Evolutionary conservation across 148 eudicot species (phyloP), one percentile per base, ranked within the genome.

Genomic region (Cornus suecica): DNA sequence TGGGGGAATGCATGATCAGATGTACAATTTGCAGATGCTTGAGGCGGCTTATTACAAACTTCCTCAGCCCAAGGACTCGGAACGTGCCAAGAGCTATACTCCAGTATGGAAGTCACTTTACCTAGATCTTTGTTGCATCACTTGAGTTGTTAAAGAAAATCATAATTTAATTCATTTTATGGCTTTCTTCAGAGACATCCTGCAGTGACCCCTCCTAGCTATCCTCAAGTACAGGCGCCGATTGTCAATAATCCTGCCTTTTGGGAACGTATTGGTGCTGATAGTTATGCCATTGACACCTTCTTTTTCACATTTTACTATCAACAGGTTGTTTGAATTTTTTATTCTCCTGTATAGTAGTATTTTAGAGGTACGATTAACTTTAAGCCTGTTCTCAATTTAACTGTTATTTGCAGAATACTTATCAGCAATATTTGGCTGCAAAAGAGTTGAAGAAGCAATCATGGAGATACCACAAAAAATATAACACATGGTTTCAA

Each of bases 361-460:
- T n/a, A n/a, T n/a, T 60, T 24, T 66, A 52, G 58, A 22, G 1
- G 37, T 23, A 51, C 20, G 13, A 72, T 52, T n/a, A 26, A 10
- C 41, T 32, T 34, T 70, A 13, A 29, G 14, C 42, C 73, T 62
- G 31, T 77, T 80, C 78, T 76, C 32, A 75, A 30, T 54, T 68
- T 16, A 26, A 64, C 68, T 65, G 26, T 56, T 70, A 25, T 68
- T 15, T 87, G 83, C 90, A 95, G 99, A 95, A 95, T 83, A 87
- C 99, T 52, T 95, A 93, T 82, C 99, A 95, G 85, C 99, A 95
- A 81, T 95, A 91, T 84, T 76, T 95, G 83, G 99, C 99, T 88
- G 99, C 99, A 69, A 95, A 84, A 83, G 97, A 92, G 79, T 77
- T 95, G 80, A 95, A 95, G 84, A 95, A 91, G 82, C 99, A 93